Base-by-base conservation (phyloP, 2,329 filamentous ascomycete species). In the Lasiodiplodia citricola region DNA sequence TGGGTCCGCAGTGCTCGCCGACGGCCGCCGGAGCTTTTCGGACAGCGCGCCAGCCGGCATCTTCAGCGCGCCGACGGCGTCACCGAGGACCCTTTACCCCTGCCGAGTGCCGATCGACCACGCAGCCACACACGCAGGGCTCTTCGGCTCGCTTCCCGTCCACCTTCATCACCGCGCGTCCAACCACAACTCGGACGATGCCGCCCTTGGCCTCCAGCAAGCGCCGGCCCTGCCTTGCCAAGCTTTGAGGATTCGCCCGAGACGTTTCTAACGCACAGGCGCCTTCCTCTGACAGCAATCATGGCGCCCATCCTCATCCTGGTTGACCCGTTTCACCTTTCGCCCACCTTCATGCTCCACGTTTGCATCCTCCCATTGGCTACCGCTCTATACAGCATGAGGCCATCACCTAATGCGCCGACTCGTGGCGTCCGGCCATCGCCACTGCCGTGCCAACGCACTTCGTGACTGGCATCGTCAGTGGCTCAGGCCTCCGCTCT, bases 271-370 rank as follows among this genome's bases (percentile, higher is more conserved):
- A 23, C 21, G 58, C 60, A 63, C 44, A 21, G 44, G 37, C 60
- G 23, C 60, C 60, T 63, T 51, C 60, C 60, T 51, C 44, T 63
- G 60, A 23, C 60, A 63, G 60, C 60, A 63, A 21, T 16, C 44
- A 44, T 8, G 8, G 11, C 18, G 60, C 44, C 44, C 60, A 52
- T 63, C 60, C 16, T 52, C 60, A 50, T 50, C 56, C 35, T 50
- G 57, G 25, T 18, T 7, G 23, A 18, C 7, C 44, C 18, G 60
- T 63, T 63, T 63, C 60, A 63, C 11, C 44, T 23, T 13, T 21
- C 37, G 23, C 23, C 38, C 57, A 21, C 7, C 21, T 28, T 50
- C 14, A 47, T 62, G 57, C 57, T 50, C 58, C 58, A 4, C 37
- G 60, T 47, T 50, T 8, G 2, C 21, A 2, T 4, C 14, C 58